Evolutionary conservation across 805 yeast genomes (phyloP), one percentile per base, ranked within the genome.

Genomic region (Teunomyces stri): DNA sequence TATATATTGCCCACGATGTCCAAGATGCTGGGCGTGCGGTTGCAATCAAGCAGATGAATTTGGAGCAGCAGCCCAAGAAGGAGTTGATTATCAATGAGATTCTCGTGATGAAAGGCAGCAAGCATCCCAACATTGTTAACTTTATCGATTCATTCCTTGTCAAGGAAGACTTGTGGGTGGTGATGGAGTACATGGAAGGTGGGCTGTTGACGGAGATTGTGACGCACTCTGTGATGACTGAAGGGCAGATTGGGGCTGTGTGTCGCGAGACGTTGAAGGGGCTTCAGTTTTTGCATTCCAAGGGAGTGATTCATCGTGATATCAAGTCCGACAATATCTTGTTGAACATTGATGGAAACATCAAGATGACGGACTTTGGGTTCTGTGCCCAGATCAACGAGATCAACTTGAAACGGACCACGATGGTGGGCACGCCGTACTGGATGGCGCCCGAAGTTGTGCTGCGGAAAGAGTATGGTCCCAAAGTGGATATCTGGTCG

Each of bases 401-500:
- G 54, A 79, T 80, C 46, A 86, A 87, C 54, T 74, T 87, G 46
- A 91, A 92, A 66, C 82, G 99, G 64, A 90, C 96, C 3, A 94
- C 99, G 4, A 89, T 94, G 96, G 99, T 94, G 13, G 99, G 99
- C 12, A 94, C 99, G 0, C 99, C 99, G 11, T 94, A 94, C 65
- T 94, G 99, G 99, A 94, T 94, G 99, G 99, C 99, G 0, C 99
- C 99, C 1, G 99, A 94, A 66, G 97, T 94, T 45, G 97, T 94
- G 22, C 82, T 91, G 15, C 82, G 95, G 57, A 91, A 90, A 65
- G 97, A 91, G 61, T 94, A 94, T 62, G 99, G 96, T 30, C 94
- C 96, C 42, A 91, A 94, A 64, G 96, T 94, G 38, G 99, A 94
- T 69, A 85, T 94, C 43, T 94, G 99, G 99, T 89, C 97, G 6